Evolutionary conservation across 805 yeast species (phyloP).

Genomic region (Sugiyamaella valdiviana): DNA sequence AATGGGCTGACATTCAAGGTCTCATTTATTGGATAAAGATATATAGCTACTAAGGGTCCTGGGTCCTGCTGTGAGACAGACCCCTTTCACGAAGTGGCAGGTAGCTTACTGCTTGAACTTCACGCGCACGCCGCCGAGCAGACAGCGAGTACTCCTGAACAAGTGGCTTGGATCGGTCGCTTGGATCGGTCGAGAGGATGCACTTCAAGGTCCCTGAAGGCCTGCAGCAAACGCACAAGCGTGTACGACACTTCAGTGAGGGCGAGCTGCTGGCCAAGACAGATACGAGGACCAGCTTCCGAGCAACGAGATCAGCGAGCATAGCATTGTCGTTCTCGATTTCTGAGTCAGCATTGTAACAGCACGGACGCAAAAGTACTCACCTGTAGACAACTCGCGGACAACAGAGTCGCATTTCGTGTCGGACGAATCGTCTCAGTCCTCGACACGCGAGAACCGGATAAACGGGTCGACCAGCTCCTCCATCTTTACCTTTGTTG

Average conservation of each 20-base stretch:
- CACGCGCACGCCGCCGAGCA: neutral
- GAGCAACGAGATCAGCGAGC: slow-evolving; percentile 50
- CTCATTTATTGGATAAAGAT: too few species aligned
- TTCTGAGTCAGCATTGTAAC: slow-evolving; percentile 10
- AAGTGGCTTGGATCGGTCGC: too few species aligned
- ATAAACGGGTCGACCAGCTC: slow-evolving; percentile 1
- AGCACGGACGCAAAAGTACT: neutral
- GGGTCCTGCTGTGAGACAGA: too few species aligned
- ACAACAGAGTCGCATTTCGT: neutral
- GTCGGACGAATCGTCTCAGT: neutral
- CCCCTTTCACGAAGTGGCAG: too few species aligned
- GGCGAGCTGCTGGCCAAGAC: slow-evolving; percentile 53
- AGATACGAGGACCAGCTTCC: slow-evolving; percentile 58
- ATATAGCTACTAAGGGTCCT: too few species aligned
- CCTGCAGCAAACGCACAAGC: slow-evolving; percentile 36
- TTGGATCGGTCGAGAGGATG: neutral
- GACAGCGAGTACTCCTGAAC: neutral
- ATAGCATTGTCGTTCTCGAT: slow-evolving; percentile 28
- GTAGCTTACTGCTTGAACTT: neutral
- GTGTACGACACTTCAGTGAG: slow-evolving; percentile 47
- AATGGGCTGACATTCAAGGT: too few species aligned
- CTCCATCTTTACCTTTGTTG: neutral
- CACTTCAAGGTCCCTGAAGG: slow-evolving; percentile 5
- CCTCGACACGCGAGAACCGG: neutral
- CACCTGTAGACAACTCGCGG: neutral